phyloP scores from a whole-genome alignment of 768 basidiomycete species.

The Dentipellis fragilis region DNA sequence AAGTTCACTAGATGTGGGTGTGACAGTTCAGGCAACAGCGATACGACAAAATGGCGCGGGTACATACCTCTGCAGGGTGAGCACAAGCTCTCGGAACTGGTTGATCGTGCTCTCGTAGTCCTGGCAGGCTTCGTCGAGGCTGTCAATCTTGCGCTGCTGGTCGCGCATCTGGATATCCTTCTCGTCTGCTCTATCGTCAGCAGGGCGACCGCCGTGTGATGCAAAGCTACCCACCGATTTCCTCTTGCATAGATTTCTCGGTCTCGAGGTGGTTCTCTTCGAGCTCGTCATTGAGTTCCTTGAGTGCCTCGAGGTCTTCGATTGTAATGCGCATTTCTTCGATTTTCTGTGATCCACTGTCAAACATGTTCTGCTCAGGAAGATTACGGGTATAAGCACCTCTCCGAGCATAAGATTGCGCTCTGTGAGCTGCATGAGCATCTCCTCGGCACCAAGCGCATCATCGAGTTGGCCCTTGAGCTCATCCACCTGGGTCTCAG shows the following conservation, averaged over 20 bases:
- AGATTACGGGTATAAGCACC: conserved; percentile 28
- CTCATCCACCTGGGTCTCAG: conserved; percentile 88
- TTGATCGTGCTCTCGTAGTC: conserved; percentile 83
- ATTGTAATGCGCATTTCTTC: conserved; percentile 96
- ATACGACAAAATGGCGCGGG: not conserved
- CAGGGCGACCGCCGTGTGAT: not conserved
- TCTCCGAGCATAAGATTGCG: conserved; percentile 88
- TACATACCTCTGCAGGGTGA: conserved; percentile 66
- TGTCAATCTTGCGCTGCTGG: conserved; percentile 49
- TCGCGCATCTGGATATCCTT: conserved; percentile 68
- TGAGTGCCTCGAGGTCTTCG: conserved; percentile 91
- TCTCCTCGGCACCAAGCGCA: conserved; percentile 90
- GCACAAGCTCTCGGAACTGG: conserved; percentile 89
- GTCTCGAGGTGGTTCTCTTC: conserved; percentile 95
- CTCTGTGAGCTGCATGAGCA: conserved; percentile 92
- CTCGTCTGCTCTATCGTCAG: conserved; percentile 32
- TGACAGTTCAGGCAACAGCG: not conserved
- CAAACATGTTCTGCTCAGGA: not conserved
- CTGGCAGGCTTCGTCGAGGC: conserved; percentile 67
- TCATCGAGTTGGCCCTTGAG: conserved; percentile 92
- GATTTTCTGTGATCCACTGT: conserved; percentile 56
- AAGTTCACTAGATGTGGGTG: conserved; percentile 54
- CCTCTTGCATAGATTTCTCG: conserved; percentile 83
- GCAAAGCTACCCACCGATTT: conserved; percentile 53
- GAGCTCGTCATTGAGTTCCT: conserved; percentile 93